These are phyloP conservation scores for Sanguinoderma infundibulare DNA, from an alignment of 1,284 basidiomycete species.

Conservation along the genomic window DNA sequence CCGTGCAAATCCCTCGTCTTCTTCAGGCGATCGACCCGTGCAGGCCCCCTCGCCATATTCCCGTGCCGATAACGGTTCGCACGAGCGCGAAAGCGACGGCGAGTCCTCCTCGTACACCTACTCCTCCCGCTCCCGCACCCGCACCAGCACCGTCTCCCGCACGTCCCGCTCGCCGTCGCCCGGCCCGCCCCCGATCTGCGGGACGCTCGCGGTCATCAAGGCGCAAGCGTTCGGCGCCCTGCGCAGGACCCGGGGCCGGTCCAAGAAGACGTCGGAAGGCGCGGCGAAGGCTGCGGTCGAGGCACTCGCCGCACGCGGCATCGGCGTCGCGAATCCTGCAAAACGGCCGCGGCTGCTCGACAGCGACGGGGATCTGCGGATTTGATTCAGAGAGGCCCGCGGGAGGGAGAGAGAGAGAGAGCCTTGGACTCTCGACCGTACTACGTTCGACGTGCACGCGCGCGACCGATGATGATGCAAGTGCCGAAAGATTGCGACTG, in stretches of 20 bases:
- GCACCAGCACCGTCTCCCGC: slow-evolving; percentile 40
- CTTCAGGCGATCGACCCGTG: slow-evolving; percentile 54
- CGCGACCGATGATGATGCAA: not conserved
- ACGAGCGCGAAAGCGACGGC: slow-evolving; percentile 59
- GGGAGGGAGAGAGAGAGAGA: no score
- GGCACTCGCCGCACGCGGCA: slow-evolving; percentile 75
- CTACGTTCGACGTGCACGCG: not conserved
- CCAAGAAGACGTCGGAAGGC: slow-evolving; percentile 72
- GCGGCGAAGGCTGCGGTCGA: slow-evolving; percentile 79
- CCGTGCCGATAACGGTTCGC: slow-evolving; percentile 51
- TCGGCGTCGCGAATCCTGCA: slow-evolving; percentile 56
- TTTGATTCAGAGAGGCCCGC: slow-evolving; percentile 33
- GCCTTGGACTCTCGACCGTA: not conserved
- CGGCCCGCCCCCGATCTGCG: slow-evolving; percentile 63
- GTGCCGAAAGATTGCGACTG: not conserved
- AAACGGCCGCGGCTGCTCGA: slow-evolving; percentile 62
- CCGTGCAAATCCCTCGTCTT: slow-evolving; percentile 49
- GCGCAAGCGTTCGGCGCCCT: slow-evolving; percentile 84
- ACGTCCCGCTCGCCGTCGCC: slow-evolving; percentile 77
- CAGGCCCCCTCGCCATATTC: slow-evolving; percentile 55
- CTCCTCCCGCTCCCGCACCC: slow-evolving; percentile 31
- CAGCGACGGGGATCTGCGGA: slow-evolving; percentile 53
- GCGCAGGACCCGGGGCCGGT: slow-evolving; percentile 72
- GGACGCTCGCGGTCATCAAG: slow-evolving; percentile 85
- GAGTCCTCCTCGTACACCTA: slow-evolving; percentile 50